Percentiles rank a stretch among this genome's conserved stretches.
Evolutionary conservation across 2,329 filamentous ascomycete genomes (phyloP).

Genomic region (Epichloe coenophiala): DNA sequence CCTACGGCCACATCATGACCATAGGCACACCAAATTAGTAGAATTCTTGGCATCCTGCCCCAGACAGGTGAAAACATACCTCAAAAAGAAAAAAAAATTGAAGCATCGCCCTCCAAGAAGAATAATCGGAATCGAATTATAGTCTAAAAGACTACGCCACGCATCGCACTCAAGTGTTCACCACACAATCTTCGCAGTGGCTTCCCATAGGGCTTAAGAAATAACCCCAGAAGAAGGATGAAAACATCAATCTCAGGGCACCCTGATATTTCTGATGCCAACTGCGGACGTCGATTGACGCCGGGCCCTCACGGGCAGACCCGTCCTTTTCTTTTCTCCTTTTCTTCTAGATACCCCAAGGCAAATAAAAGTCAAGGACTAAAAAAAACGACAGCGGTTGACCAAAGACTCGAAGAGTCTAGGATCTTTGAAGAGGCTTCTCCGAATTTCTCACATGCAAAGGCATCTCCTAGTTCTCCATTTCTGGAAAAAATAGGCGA

Average conservation of each 20-base stretch:
- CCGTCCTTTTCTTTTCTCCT: slow-evolving; percentile 7
- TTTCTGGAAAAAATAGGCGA: not conserved
- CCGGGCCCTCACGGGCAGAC: slow-evolving; percentile 13
- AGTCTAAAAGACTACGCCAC: slow-evolving; percentile 10
- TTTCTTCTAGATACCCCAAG: not conserved
- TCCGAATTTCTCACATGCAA: slow-evolving; percentile 15
- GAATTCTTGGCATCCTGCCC: not conserved
- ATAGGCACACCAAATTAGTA: slow-evolving; percentile 5
- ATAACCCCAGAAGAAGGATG: not conserved
- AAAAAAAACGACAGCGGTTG: slow-evolving; percentile 8
- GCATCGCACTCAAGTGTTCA: slow-evolving; percentile 14
- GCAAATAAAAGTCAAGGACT: not conserved
- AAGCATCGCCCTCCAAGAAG: slow-evolving; percentile 12
- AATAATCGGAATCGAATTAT: slow-evolving; percentile 15
- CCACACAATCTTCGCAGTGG: slow-evolving; percentile 13
- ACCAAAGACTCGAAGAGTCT: not conserved
- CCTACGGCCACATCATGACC: not conserved
- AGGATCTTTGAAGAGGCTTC: slow-evolving; percentile 9
- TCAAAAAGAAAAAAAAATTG: slow-evolving; percentile 8
- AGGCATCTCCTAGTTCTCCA: not conserved
- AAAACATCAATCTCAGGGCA: not conserved
- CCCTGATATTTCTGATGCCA: slow-evolving; percentile 14
- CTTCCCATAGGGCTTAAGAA: slow-evolving; percentile 9
- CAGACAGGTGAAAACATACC: slow-evolving; percentile 5
- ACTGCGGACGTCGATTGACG: slow-evolving; percentile 12